These are phyloP conservation scores for Hypoxylon sp. DNA, from an alignment of 2,329 filamentous ascomycete species.

Conservation along the genomic window DNA sequence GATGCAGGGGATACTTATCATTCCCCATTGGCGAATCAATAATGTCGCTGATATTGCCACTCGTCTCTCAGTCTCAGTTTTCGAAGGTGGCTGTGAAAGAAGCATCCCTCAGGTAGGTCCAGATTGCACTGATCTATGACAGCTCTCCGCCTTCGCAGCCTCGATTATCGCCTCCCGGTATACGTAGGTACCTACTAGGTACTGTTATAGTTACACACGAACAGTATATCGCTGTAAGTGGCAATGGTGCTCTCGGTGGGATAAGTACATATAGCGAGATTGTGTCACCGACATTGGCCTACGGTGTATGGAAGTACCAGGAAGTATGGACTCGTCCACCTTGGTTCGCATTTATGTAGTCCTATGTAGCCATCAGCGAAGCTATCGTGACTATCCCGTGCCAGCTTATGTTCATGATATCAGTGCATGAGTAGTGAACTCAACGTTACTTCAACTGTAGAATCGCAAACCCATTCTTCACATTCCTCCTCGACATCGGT, in stretches of 20 bases:
- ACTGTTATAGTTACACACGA: slow-evolving; percentile 1
- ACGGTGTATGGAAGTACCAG: not conserved
- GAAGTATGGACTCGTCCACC: not conserved
- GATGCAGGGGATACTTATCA: slow-evolving; percentile 18
- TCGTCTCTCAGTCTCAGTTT: not conserved
- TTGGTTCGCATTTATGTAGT: slow-evolving; percentile 4
- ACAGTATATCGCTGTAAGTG: not conserved
- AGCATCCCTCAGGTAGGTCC: slow-evolving; percentile 1
- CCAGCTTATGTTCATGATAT: not conserved
- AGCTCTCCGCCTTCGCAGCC: not conserved
- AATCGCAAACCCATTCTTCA: not conserved
- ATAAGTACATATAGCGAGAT: not conserved
- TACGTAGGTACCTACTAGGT: too few species aligned
- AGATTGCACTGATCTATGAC: slow-evolving; percentile 2
- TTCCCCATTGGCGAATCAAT: slow-evolving; percentile 29
- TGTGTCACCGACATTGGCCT: not conserved
- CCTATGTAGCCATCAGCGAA: not conserved
- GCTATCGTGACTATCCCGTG: not conserved
- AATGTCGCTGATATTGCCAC: slow-evolving; percentile 11
- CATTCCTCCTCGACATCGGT: not conserved
- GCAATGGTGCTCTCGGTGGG: not conserved
- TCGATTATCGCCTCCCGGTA: not conserved
- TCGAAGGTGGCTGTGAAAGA: not conserved
- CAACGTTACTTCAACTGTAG: not conserved
- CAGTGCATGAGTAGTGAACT: not conserved